Percentiles rank a stretch among this genome's conserved stretches.
phyloP scores from a whole-genome alignment of 164 flowering plant species.

The Houttuynia cordata region DNA sequence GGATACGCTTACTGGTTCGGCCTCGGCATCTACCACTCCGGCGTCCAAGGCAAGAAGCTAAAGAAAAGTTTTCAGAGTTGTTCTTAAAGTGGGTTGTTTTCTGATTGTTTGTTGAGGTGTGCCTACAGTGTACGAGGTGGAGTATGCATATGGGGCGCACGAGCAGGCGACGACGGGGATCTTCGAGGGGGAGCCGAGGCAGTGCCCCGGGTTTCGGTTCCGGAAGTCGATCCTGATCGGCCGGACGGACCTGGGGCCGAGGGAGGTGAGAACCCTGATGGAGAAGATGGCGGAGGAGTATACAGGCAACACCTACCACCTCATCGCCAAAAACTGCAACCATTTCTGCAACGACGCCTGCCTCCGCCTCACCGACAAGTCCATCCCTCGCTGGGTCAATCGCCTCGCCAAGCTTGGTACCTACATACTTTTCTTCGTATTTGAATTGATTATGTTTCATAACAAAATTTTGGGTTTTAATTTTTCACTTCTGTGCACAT shows the following conservation, averaged over 20 bases:
- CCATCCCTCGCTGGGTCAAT: slow-evolving; percentile 78
- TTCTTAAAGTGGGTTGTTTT: background rate
- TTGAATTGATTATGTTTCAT: too few relatives aligned
- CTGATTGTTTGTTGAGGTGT: background rate
- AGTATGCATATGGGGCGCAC: slow-evolving; percentile 82
- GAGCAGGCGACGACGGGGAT: slow-evolving; percentile 63
- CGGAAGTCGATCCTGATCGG: slow-evolving; percentile 67
- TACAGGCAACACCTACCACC: slow-evolving; percentile 55
- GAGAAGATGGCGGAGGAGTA: slow-evolving; percentile 50
- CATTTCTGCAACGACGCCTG: slow-evolving; percentile 81
- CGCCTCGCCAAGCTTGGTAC: slow-evolving; percentile 17
- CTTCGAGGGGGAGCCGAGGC: slow-evolving; percentile 63
- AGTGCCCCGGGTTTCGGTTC: slow-evolving; percentile 57
- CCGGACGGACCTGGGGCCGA: slow-evolving; percentile 39
- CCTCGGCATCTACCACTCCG: slow-evolving; percentile 82
- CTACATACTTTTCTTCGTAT: background rate
- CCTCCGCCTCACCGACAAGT: slow-evolving; percentile 44
- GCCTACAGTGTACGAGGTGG: slow-evolving; percentile 73
- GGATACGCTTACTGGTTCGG: slow-evolving; percentile 89
- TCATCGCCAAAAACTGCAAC: slow-evolving; percentile 79
- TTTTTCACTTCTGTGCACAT: background rate
- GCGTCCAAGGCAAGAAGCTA: slow-evolving; percentile 61
- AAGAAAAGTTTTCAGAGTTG: background rate
- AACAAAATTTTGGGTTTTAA: background rate
- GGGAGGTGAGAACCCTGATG: slow-evolving; percentile 46